Percentiles rank a stretch among this genome's conserved stretches.
Conservation (phyloP, 352 stramenopile species). For the Chrysophaeum taylorii region DNA sequence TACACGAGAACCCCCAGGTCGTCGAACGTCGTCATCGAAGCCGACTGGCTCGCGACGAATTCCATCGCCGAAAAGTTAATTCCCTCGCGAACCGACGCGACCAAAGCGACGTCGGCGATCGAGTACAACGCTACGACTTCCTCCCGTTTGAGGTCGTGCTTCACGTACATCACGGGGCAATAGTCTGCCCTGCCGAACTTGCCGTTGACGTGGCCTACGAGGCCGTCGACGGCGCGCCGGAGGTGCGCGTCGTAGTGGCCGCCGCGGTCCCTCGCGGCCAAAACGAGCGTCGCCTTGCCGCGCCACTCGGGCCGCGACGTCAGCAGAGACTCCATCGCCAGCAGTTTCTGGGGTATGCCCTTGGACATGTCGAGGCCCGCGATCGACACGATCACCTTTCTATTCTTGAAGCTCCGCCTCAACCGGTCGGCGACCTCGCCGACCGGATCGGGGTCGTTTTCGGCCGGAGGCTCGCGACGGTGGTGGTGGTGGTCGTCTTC, state of each 20-base stretch:
- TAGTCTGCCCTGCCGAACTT: conserved; percentile 63
- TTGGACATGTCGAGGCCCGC: conserved; percentile 73
- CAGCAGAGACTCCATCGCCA: conserved; percentile 66
- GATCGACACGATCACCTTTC: conserved; percentile 66
- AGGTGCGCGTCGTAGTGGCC: conserved; percentile 61
- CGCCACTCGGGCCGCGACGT: conserved; percentile 52
- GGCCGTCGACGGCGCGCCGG: conserved; percentile 60
- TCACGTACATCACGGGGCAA: conserved; percentile 68
- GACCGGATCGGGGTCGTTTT: too few species aligned
- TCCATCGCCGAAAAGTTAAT: conserved; percentile 74
- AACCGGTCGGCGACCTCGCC: not conserved
- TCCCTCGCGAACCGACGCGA: conserved; percentile 67
- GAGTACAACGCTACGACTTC: conserved; percentile 69
- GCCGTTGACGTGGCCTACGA: conserved; percentile 71
- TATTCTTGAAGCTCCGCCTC: not conserved
- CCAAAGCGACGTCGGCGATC: conserved; percentile 65
- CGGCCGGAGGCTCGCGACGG: too few species aligned
- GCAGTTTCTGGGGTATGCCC: conserved; percentile 65
- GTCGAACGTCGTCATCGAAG: conserved; percentile 2
- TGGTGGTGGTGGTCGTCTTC: too few species aligned
- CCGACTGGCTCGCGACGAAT: conserved; percentile 66
- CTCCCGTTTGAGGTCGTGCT: conserved; percentile 41
- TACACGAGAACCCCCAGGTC: conserved; percentile 21
- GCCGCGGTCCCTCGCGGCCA: conserved; percentile 28
- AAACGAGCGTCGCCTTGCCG: conserved; percentile 47